phyloP scores from a whole-genome alignment of 1,284 basidiomycete species.

The Cryptococcus sp. region DNA sequence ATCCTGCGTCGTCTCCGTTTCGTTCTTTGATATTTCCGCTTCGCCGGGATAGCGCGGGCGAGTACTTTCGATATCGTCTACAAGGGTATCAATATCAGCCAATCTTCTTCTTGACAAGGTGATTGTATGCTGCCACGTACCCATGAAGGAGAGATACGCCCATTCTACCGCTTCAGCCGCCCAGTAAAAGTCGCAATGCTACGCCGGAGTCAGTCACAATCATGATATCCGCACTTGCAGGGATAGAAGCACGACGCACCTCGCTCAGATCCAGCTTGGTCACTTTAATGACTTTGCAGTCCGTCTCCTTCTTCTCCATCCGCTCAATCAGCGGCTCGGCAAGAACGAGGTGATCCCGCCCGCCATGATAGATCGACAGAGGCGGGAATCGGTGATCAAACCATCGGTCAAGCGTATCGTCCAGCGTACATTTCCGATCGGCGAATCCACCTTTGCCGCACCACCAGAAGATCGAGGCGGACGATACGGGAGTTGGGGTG shows the following conservation, averaged over 20 bases:
- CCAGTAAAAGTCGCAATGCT: conserved; percentile 59
- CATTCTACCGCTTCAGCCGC: conserved; percentile 65
- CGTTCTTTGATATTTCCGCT: conserved; percentile 6
- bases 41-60: conserved; percentile 45
- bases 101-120: neutral
- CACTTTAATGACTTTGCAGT: conserved; percentile 59
- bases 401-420: conserved; percentile 59
- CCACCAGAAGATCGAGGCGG: conserved; percentile 62
- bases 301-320: conserved; percentile 55
- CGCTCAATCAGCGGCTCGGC: conserved; percentile 59
- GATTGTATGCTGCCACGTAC: conserved; percentile 19
- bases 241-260: conserved; percentile 31
- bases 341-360: conserved; percentile 58
- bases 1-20: conserved; percentile 15
- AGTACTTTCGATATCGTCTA: conserved; percentile 50
- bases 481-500: conserved; percentile 63
- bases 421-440: conserved; percentile 61
- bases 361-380: conserved; percentile 60
- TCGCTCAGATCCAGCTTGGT: conserved; percentile 59
- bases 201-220: neutral
- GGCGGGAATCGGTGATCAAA: conserved; percentile 63
- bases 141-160: conserved; percentile 56
- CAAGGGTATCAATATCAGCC: neutral
- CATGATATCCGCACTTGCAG: conserved; percentile 34
- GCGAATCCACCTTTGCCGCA: conserved; percentile 64